Conservation (phyloP, 2,329 filamentous ascomycete genomes). For the Geosmithia flava region DNA sequence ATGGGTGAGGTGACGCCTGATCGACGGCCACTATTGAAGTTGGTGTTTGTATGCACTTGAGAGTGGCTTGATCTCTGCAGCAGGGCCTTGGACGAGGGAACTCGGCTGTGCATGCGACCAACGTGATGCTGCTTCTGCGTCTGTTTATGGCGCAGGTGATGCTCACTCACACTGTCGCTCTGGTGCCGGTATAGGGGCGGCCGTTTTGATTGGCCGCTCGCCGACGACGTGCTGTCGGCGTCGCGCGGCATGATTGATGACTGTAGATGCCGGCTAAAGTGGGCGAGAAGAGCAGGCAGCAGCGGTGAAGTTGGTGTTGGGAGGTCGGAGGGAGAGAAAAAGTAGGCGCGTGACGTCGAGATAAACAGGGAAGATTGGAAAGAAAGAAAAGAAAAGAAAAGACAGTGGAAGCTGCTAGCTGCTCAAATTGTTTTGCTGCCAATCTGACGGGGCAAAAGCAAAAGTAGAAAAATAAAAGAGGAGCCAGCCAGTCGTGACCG, state of each 20-base stretch:
- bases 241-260: conserved; percentile 26
- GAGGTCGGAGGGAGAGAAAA: not conserved
- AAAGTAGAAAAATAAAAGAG: not conserved
- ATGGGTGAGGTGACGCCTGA: conserved; percentile 21
- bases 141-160: conserved; percentile 12
- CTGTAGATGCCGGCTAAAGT: too few species aligned
- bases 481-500: not conserved
- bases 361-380: not conserved
- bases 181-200: conserved; percentile 24
- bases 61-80: not conserved
- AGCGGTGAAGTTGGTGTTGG: too few species aligned
- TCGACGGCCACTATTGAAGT: conserved; percentile 16
- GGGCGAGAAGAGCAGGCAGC: too few species aligned
- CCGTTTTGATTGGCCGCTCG: conserved; percentile 42
- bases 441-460: too few species aligned
- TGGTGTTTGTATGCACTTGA: conserved; percentile 19
- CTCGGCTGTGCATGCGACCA: conserved; percentile 36
- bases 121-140: conserved; percentile 19
- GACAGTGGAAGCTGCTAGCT: too few species aligned
- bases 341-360: not conserved
- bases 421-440: too few species aligned
- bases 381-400: not conserved
- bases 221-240: conserved; percentile 30
- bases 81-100: conserved; percentile 37
- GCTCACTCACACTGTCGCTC: conserved; percentile 20